Conservation (phyloP, 371 early-diverging fungal genomes). For the Sporodiniella umbellata region DNA sequence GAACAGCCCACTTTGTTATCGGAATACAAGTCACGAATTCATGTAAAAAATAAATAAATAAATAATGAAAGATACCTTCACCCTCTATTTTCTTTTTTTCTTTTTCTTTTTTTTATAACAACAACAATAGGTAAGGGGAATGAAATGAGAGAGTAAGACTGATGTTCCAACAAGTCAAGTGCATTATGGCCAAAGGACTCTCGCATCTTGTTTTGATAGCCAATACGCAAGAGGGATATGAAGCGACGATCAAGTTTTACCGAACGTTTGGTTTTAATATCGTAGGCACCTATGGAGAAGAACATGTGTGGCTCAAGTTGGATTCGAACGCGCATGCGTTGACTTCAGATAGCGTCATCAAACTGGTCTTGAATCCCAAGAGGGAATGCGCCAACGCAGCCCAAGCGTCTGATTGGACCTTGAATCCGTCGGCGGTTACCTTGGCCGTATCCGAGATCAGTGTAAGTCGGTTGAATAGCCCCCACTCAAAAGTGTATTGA, state of each 20-base stretch:
- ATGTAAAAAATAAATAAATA: not conserved
- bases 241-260: conserved; percentile 18
- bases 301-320: conserved; percentile 18
- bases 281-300: conserved; percentile 4
- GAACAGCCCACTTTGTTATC: too few species aligned
- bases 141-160: not conserved
- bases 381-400: conserved; percentile 3
- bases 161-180: not conserved
- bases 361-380: conserved; percentile 6
- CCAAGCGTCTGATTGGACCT: conserved; percentile 15
- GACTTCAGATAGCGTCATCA: conserved; percentile 19
- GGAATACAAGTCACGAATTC: too few species aligned
- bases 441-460: conserved; percentile 15
- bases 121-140: not conserved
- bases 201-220: conserved; percentile 26
- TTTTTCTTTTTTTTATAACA: not conserved
- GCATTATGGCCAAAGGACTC: conserved; percentile 20
- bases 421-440: conserved; percentile 16
- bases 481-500: not conserved
- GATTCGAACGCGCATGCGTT: conserved; percentile 16
- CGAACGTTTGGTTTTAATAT: conserved; percentile 23
- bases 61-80: not conserved
- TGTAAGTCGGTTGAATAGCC: conserved; percentile 4
- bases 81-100: not conserved
- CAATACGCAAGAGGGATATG: conserved; percentile 10